Percentiles rank a stretch among this genome's conserved stretches.
phyloP scores from a whole-genome alignment of 306 rosid genomes.

The Dryas octopetala region DNA sequence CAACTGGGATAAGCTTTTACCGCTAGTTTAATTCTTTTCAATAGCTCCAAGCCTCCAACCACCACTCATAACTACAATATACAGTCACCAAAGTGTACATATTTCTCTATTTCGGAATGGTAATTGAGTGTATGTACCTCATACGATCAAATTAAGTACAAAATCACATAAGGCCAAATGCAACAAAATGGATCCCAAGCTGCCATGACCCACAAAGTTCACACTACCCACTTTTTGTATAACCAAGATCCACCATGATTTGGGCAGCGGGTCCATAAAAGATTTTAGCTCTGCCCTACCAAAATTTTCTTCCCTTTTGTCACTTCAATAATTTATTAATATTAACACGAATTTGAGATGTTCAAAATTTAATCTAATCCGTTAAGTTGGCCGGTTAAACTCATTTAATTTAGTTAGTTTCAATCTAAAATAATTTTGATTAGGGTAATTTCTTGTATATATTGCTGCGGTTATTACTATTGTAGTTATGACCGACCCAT shows the following conservation, averaged over 20 bases:
- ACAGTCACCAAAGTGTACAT: background rate
- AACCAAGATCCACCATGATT: background rate
- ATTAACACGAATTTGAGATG: too few relatives aligned
- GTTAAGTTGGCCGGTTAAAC: too few relatives aligned
- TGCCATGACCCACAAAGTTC: slow-evolving; percentile 22
- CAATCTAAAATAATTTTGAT: too few relatives aligned
- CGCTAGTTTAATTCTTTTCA: too few relatives aligned
- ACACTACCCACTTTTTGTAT: too few relatives aligned
- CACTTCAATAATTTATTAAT: background rate
- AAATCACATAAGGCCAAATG: slow-evolving; percentile 11
- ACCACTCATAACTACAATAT: background rate
- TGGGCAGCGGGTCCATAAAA: slow-evolving; percentile 21
- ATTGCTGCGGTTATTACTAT: too few relatives aligned
- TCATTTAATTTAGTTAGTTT: too few relatives aligned
- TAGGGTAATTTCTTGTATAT: too few relatives aligned
- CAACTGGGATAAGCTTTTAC: too few relatives aligned
- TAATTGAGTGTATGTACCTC: background rate
- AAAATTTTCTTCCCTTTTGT: background rate
- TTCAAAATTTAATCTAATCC: too few relatives aligned
- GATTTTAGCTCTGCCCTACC: slow-evolving; percentile 24
- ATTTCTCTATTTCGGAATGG: background rate
- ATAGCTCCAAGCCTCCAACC: too few relatives aligned
- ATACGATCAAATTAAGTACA: background rate
- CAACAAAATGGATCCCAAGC: slow-evolving; percentile 8
- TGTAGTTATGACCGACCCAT: too few relatives aligned